Base-by-base conservation (phyloP, 2,329 filamentous ascomycete genomes). In the Penicillium olsonii region DNA sequence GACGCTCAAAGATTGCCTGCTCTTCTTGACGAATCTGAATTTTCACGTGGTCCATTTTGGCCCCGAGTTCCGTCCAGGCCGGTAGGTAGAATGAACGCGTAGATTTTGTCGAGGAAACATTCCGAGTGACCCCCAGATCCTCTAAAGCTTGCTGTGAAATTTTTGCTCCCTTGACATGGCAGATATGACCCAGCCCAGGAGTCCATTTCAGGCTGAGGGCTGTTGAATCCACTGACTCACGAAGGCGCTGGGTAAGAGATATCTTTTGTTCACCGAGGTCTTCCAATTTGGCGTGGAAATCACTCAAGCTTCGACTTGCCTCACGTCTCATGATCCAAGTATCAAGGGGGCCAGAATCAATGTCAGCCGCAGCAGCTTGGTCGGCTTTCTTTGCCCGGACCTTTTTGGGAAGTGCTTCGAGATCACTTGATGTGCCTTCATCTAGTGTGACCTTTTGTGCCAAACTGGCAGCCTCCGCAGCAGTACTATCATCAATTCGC, bases 121-220 rank as follows among this genome's bases (percentile, higher is more conserved):
- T 83, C n/a, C 74, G 73, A 18, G 75, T 78, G 53, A 70, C 74
- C 39, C 67, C 69, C 42, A 76, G 59, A 9, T 68, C 67, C 46
- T 75, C 69, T 3, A 79, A 54, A 0, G 69, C 66, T 19, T 68
- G 56, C 49, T 76, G 70, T 5, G 81, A 75, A 61, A 94, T 87
- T 67, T 88, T 92, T 37, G 66, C 65, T 27, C 90, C 90, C 69
- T 87, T 94, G 61, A 97, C 82, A 67, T 97, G 92, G 61, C 88
- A 92, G 63, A 95, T 88, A 68, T 99, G 90, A 8, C 94, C 92
- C 2, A 96, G 79, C 12, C 86, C 87, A 0, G 92, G 87, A 1
- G 87, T 90, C 88, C 91, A 97, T 61, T 87, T 88, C 17, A 99
- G 80, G 0, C 84, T 87, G 37, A 97, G 79, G 50, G 80, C 86